Evolutionary conservation across 1,284 basidiomycete genomes (phyloP).

Genomic region (Tremellales sp.): DNA sequence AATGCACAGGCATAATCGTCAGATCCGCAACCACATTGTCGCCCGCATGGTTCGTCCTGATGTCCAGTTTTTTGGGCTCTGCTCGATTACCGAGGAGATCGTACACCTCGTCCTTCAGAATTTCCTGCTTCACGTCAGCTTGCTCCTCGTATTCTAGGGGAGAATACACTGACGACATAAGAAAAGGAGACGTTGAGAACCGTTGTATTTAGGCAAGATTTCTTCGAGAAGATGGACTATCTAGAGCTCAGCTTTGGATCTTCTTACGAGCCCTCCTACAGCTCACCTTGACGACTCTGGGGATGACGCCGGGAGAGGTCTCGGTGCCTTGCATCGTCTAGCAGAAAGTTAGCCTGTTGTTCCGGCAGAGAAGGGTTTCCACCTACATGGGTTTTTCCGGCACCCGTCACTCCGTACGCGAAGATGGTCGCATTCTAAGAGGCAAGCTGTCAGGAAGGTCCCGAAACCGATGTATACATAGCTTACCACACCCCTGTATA

Average conservation of each 20-base stretch:
- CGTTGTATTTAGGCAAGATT: conserved; percentile 45
- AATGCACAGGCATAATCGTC: conserved; percentile 53
- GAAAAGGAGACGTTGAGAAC: conserved; percentile 56
- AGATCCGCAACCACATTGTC: conserved; percentile 76
- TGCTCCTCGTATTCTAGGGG: not conserved
- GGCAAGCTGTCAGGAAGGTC: not conserved
- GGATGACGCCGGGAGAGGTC: conserved; percentile 68
- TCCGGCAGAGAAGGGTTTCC: not conserved
- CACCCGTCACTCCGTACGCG: conserved; percentile 38
- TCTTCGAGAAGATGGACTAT: conserved; percentile 57
- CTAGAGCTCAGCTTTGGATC: not conserved
- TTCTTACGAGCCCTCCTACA: conserved; percentile 6
- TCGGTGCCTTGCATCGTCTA: conserved; percentile 76
- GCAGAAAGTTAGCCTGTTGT: not conserved
- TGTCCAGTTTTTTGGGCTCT: conserved; percentile 71
- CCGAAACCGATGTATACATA: not conserved
- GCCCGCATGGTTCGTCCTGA: conserved; percentile 67
- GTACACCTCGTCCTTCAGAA: conserved; percentile 80
- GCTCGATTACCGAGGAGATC: conserved; percentile 58
- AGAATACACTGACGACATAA: conserved; percentile 55
- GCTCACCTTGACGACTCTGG: conserved; percentile 63
- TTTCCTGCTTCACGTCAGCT: conserved; percentile 51
- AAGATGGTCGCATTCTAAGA: conserved; percentile 31
- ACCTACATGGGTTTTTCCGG: conserved; percentile 40
- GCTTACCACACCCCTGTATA: conserved; percentile 25